Evolutionary conservation across 345 rosid species (phyloP), one percentile per base, ranked within the genome.

Genomic region (Conringia planisiliqua): DNA sequence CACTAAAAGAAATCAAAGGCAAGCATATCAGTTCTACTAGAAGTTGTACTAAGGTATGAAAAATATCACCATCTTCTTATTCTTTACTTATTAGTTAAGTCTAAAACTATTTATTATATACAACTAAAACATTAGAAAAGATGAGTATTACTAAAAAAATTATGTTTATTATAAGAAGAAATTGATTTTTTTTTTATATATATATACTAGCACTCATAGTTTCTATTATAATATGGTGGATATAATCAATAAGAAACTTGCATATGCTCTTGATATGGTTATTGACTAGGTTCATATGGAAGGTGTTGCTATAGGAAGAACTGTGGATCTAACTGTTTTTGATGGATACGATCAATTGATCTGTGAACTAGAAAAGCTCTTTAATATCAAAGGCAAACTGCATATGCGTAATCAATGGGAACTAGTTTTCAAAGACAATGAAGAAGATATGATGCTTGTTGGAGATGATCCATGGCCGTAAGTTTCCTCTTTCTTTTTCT

Each of bases 281-380:
- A 48, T 85, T 76, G 9, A 60, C 61, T 73, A 91, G 91, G 97
- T 91, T 72, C 86, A 77, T 22, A 89, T 82, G 81, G 87, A 84
- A 63, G 96, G 91, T 43, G 79, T 71, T 40, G 6, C 5, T 40
- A 40, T 32, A 6, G 1, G 1, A 32, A 32, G 16, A 13, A 13
- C 16, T 40, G 16, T 40, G 16, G 16, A 40, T 40, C 12, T 40
- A 40, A 40, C 16, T 32, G 2, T 6, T 32, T 6, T 32, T 32
- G 2, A 32, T 32, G 35, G 35, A 32, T 32, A 32, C 35, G 1
- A 32, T 32, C 35, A 32, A 5, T 5, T 32, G 35, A 32, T 32
- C 8, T 22, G 24, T 22, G 24, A 22, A 22, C 24, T 22, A 22
- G 24, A 22, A 22, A 22, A 22, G 2, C 24, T 22, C 24, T 22